Base-by-base conservation (phyloP, 2,329 filamentous ascomycete genomes). In the Aureobasidium sp. region DNA sequence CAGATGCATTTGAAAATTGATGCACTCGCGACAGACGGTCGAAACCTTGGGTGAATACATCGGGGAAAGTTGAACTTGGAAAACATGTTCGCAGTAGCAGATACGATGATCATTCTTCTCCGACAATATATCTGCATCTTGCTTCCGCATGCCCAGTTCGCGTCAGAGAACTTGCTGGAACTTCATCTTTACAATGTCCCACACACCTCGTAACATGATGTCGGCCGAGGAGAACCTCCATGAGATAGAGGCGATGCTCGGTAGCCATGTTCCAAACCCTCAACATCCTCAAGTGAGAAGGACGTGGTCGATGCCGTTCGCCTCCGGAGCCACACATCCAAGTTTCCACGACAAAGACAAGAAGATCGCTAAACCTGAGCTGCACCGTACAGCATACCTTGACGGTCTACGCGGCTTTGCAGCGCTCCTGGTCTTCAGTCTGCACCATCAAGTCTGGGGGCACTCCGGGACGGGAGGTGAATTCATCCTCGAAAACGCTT, bases 371-470 rank as follows among this genome's bases (percentile, higher is more conserved):
- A 27, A 54, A 15, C 6, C 10, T 9, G 36, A 27, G 15, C 71
- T 79, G 15, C 74, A 80, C 7, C 74, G 76, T 21, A 86, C 83
- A 5, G 82, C 83, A 11, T 85, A 83, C 65, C 77, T 86, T 21
- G 86, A 89, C 66, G 86, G 86, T 16, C 74, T 89, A 16, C 76
- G 86, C 68, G 86, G 86, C 2, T 86, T 88, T 63, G 85, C 86
- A 6, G 84, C 86, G 2, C 77, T 89, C 32, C 69, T 88, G 30
- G 86, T 89, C 11, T 88, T 87, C 70, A 77, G 79, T 66, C 82
- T 86, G 58, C 83, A 87, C 70, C 79, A 86, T 69, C 72, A 81
- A 65, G 63, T 73, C 5, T 86, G 83, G 83, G 78, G 77, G 48
- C 85, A 84, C 70, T 74, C 69, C 62, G 72, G 70, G 32, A 69